A percentile compares a stretch with the other conserved stretches of the same genome.
Evolutionary conservation across 1,284 basidiomycete species (phyloP).

Genomic region (Ganoderma resinaceum): DNA sequence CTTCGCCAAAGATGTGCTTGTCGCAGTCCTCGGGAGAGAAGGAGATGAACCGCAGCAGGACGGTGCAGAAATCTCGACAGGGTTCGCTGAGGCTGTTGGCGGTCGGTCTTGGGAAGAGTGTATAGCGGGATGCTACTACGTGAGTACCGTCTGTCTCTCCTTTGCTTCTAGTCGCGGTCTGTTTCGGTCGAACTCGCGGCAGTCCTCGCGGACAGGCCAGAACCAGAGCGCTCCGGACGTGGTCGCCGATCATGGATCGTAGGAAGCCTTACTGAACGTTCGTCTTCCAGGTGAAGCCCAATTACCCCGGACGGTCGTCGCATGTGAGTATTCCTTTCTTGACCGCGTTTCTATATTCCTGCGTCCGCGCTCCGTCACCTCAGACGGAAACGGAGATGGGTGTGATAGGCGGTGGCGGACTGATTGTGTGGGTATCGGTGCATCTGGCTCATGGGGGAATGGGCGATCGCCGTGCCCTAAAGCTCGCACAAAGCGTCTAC

Average conservation of each 20-base stretch:
- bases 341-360: not conserved
- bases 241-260: constrained; percentile 22
- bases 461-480: not conserved
- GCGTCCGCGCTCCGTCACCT: not conserved
- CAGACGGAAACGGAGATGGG: constrained; percentile 10
- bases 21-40: constrained; percentile 59
- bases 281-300: constrained; percentile 76
- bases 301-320: constrained; percentile 92
- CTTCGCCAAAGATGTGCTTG: constrained; percentile 77
- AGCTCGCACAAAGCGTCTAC: not conserved
- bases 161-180: constrained; percentile 1
- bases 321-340: constrained; percentile 65
- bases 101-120: constrained; percentile 70
- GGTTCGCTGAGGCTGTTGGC: constrained; percentile 52
- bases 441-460: not conserved
- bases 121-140: constrained; percentile 86
- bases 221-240: not conserved
- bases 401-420: constrained; percentile 13
- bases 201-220: not conserved
- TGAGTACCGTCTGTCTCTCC: constrained; percentile 45
- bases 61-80: constrained; percentile 41
- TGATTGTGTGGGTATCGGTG: not conserved
- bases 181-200: not conserved
- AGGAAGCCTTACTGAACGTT: constrained; percentile 10
- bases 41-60: constrained; percentile 34